These are phyloP conservation scores for Torulaspora delbrueckii DNA, from an alignment of 805 yeast genomes.

Conservation along the genomic window DNA sequence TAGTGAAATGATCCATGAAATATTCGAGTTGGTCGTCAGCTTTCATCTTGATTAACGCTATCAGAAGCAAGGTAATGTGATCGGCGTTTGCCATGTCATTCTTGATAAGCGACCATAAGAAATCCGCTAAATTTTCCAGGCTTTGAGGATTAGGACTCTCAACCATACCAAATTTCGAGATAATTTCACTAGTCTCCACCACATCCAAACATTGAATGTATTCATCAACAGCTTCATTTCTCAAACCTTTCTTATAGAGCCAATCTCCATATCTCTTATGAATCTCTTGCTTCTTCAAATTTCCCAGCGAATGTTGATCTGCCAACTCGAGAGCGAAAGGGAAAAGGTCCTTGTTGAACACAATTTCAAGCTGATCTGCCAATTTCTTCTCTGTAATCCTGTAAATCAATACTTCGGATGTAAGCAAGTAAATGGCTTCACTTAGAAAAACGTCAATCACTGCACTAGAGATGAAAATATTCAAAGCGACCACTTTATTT, in stretches of 20 bases:
- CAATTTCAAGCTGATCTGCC: slow-evolving; percentile 61
- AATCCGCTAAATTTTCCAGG: slow-evolving; percentile 53
- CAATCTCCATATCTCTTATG: slow-evolving; percentile 65
- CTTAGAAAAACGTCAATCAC: slow-evolving; percentile 54
- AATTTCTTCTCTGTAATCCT: slow-evolving; percentile 61
- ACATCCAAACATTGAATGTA: slow-evolving; percentile 54
- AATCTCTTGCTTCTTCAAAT: slow-evolving; percentile 33
- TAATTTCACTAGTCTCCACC: slow-evolving; percentile 68
- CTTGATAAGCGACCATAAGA: slow-evolving; percentile 56
- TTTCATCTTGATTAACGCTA: slow-evolving; percentile 75
- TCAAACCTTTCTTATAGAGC: slow-evolving; percentile 61
- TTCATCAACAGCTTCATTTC: slow-evolving; percentile 65
- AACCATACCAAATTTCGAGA: slow-evolving; percentile 70
- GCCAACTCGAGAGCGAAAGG: slow-evolving; percentile 72
- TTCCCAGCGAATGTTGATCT: slow-evolving; percentile 29
- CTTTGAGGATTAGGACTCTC: slow-evolving; percentile 31
- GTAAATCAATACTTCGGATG: slow-evolving; percentile 72
- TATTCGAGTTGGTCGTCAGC: slow-evolving; percentile 49
- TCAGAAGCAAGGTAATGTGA: slow-evolving; percentile 73
- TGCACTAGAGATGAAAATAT: slow-evolving; percentile 60
- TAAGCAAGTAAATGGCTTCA: slow-evolving; percentile 53
- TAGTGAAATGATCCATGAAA: slow-evolving; percentile 45
- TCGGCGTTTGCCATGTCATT: slow-evolving; percentile 59
- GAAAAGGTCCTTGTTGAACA: slow-evolving; percentile 65
- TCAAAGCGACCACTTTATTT: slow-evolving; percentile 67